These are phyloP conservation scores for Talaromyces borbonicus DNA, from an alignment of 495 filamentous ascomycete genomes.

Conservation along the genomic window DNA sequence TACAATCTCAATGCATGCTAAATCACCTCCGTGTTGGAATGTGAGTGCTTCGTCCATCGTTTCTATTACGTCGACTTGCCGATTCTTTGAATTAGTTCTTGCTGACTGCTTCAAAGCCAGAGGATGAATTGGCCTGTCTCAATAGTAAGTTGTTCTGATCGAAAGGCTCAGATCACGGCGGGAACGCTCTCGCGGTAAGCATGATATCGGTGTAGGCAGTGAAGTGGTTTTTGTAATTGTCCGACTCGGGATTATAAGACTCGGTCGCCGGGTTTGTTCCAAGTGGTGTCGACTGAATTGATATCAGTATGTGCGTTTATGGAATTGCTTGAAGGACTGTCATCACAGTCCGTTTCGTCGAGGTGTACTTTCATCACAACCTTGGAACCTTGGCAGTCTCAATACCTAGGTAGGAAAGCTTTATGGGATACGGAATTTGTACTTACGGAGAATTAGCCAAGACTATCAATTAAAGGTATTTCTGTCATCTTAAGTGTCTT, in stretches of 20 bases:
- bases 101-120: neutral
- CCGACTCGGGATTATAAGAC: neutral
- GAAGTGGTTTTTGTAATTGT: neutral
- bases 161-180: neutral
- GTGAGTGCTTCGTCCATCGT: neutral
- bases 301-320: no score
- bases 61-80: neutral
- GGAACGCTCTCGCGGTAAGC: neutral
- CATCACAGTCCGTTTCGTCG: no score
- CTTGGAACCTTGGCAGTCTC: no score
- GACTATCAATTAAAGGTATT: no score
- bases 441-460: no score
- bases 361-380: no score
- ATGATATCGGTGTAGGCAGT: neutral
- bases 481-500: no score
- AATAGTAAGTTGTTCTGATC: neutral
- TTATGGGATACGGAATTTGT: no score
- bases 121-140: neutral
- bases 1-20: constrained; percentile 1
- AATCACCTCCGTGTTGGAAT: neutral
- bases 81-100: neutral
- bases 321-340: no score
- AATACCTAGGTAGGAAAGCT: no score
- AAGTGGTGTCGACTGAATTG: no score
- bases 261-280: no score